Base-by-base conservation (phyloP, 2,329 filamentous ascomycete genomes). In the Aureobasidium sp. region DNA sequence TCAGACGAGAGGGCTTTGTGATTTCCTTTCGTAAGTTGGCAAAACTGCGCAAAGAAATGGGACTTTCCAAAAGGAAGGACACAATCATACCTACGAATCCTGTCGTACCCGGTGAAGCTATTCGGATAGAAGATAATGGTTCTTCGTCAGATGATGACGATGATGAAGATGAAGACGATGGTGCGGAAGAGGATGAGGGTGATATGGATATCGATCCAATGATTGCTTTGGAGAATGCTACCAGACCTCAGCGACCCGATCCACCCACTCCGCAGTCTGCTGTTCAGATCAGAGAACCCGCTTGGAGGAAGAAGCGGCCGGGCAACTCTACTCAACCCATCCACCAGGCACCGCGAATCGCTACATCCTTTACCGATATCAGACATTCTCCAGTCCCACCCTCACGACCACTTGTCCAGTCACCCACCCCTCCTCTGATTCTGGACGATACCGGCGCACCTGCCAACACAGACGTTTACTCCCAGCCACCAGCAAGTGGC, bases 1-100 rank as follows among this genome's bases (percentile, higher is more conserved):
- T 57, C n/a, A 57, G 37, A 20, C 53, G 53, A 45, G 53, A 57
- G 17, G 53, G 53, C 39, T 57, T 57, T 17, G 20, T 29, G n/a
- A 25, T 57, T 34, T 44, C 27, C 3, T 39, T 34, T 25, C 53
- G 53, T 57, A 57, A 57, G 29, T 36, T 57, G 53, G 39, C 53
- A 8, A 45, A 44, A 57, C n/a, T 57, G 14, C 53, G 53, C n/a
- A 57, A 57, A 14, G 27, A 44, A 12, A 57, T 57, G 53, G 53
- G 53, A 4, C 36, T 57, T n/a, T 44, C 53, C 39, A 57, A 57
- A 9, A 44, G 53, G 5, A 57, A 57, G 29, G 53, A 57, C 20
- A 45, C 53, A 17, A 45, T 57, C 5, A 45, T 57, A 25, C 39
- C 53, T 57, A 29, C 29, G 15, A 31, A 57, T n/a, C 53, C 53